Conservation (phyloP, 495 filamentous ascomycete genomes). For the Hyphodiscus hymeniophilus region DNA sequence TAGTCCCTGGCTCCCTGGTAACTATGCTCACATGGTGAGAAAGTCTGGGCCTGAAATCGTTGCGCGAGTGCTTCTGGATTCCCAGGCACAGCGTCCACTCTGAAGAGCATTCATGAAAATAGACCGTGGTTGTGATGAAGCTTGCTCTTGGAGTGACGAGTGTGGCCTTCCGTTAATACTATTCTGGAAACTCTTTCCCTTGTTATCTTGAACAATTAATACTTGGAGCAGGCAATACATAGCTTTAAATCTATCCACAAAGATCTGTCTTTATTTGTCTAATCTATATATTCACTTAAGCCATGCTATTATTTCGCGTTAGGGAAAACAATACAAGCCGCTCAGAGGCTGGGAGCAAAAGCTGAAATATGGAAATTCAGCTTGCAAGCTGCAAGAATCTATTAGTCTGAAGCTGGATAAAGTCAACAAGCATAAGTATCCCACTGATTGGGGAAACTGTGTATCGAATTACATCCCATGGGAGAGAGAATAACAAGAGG, state of each 20-base stretch:
- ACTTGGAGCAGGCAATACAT: no score
- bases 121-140: constrained; percentile 23
- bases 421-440: constrained; percentile 31
- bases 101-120: constrained; percentile 40
- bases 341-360: neutral
- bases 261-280: no score
- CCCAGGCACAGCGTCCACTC: no score
- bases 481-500: constrained; percentile 4
- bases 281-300: no score
- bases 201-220: no score
- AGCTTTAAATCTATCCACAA: no score
- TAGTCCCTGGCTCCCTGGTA: no score
- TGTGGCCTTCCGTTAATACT: constrained; percentile 14
- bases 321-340: no score
- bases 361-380: constrained; percentile 25
- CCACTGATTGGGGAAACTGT: constrained; percentile 39
- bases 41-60: no score
- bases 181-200: constrained; percentile 41
- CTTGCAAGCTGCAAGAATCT: constrained; percentile 37
- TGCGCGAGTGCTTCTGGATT: constrained; percentile 45
- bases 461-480: constrained; percentile 34
- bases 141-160: constrained; percentile 38
- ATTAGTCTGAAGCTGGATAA: constrained; percentile 39
- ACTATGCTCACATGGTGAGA: no score
- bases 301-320: no score